Percentiles rank a stretch among this genome's conserved stretches.
These are phyloP conservation scores for Solanum pimpinellifolium DNA, from an alignment of 257 asterid species.

Conservation along the genomic window DNA sequence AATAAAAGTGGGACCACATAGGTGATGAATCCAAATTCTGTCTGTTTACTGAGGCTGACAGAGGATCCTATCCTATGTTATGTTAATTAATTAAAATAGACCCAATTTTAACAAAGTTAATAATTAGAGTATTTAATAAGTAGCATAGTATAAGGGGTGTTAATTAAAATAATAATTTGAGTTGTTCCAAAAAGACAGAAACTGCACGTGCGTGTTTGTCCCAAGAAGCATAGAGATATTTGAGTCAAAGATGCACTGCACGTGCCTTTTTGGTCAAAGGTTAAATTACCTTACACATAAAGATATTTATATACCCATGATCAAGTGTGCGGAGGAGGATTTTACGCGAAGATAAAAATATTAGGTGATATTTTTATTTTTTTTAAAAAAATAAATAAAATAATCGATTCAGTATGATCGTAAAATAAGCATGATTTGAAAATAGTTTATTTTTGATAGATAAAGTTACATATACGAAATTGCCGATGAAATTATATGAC, in stretches of 20 bases:
- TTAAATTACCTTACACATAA: neutral
- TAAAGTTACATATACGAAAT: no score
- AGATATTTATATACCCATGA: neutral
- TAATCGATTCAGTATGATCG: no score
- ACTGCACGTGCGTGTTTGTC: slow-evolving; percentile 11
- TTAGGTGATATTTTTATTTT: neutral
- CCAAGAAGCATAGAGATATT: slow-evolving; percentile 9
- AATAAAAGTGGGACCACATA: neutral
- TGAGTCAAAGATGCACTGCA: slow-evolving; percentile 9
- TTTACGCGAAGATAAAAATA: no score
- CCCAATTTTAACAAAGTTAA: neutral
- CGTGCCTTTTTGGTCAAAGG: slow-evolving; percentile 8
- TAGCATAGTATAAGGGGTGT: neutral
- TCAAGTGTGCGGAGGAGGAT: neutral
- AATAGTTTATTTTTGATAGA: no score
- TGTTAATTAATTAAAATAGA: neutral
- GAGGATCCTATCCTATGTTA: neutral
- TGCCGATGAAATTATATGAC: no score
- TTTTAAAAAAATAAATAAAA: neutral
- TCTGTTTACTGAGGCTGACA: neutral
- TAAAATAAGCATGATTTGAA: no score
- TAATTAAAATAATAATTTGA: neutral
- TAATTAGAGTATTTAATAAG: neutral
- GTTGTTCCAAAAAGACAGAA: neutral
- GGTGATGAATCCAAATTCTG: neutral